Conservation (phyloP, 208 protist genomes). For the Blechomonas ayalai region DNA sequence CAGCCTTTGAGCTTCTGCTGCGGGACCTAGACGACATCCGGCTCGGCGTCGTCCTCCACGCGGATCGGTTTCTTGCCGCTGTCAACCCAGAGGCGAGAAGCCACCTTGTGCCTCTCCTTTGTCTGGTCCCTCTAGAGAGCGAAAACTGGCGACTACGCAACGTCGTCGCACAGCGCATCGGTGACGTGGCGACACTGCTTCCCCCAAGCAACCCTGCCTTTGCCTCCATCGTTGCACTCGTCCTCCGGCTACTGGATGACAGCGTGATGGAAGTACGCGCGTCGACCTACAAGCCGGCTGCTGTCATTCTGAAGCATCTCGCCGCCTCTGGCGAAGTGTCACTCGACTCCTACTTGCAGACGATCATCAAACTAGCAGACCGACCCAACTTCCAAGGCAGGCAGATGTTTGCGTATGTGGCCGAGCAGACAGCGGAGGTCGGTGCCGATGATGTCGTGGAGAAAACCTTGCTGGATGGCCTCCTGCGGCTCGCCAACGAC, state of each 20-base stretch:
- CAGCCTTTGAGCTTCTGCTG: constrained; percentile 91
- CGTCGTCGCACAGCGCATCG: constrained; percentile 85
- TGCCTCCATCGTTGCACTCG: constrained; percentile 46
- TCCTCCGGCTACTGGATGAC: constrained; percentile 81
- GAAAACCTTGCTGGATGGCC: constrained; percentile 35
- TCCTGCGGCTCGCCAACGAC: constrained; percentile 62
- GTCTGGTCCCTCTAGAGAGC: constrained; percentile 75
- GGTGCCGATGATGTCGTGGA: constrained; percentile 45
- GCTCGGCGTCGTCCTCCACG: constrained; percentile 85
- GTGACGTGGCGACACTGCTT: constrained; percentile 64
- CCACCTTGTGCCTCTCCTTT: constrained; percentile 70
- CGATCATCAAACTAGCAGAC: constrained; percentile 66
- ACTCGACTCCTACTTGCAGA: constrained; percentile 41
- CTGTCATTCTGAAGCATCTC: constrained; percentile 67
- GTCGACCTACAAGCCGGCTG: constrained; percentile 73
- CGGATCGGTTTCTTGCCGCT: constrained; percentile 70
- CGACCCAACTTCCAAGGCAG: constrained; percentile 72
- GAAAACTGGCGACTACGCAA: constrained; percentile 94
- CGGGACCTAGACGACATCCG: constrained; percentile 96
- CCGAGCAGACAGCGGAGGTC: constrained; percentile 68
- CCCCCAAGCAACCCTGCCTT: constrained; percentile 39
- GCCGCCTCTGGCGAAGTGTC: constrained; percentile 20
- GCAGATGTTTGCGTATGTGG: constrained; percentile 86
- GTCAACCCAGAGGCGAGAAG: constrained; percentile 49
- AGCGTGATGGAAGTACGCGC: constrained; percentile 86